A percentile compares a stretch with the other conserved stretches of the same genome.
phyloP scores from a whole-genome alignment of 257 asterid species.

The Ocimum tenuiflorum region DNA sequence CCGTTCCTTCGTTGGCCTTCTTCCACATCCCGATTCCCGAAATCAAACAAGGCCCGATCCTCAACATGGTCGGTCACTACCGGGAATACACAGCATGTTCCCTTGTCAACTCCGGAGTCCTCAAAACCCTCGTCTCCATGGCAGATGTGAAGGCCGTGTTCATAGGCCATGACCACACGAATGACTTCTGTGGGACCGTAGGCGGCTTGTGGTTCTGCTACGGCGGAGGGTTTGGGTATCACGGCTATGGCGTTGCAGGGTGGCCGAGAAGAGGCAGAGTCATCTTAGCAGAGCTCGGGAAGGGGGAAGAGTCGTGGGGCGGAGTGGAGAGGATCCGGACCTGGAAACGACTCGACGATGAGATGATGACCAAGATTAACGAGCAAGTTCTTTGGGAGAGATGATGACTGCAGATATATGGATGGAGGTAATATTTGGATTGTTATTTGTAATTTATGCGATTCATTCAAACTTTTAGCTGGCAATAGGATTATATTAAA shows the following conservation, averaged over 20 bases:
- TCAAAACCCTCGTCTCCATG: constrained; percentile 52
- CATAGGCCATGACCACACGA: constrained; percentile 86
- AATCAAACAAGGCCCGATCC: constrained; percentile 59
- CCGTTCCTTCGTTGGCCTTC: constrained; percentile 62
- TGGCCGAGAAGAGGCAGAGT: constrained; percentile 68
- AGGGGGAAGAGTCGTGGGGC: constrained; percentile 48
- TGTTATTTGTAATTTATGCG: too few relatives aligned
- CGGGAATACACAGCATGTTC: constrained; percentile 70
- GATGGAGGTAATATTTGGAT: not conserved
- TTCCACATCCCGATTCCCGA: constrained; percentile 98
- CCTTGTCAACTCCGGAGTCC: constrained; percentile 56
- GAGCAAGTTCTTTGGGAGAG: constrained; percentile 76
- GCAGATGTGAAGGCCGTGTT: constrained; percentile 83
- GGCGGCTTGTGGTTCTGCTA: constrained; percentile 83
- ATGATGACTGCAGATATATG: not conserved
- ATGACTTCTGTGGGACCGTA: constrained; percentile 75
- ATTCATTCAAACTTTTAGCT: too few relatives aligned
- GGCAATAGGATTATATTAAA: too few relatives aligned
- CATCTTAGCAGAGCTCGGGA: constrained; percentile 61
- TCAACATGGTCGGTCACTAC: constrained; percentile 48
- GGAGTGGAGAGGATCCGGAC: constrained; percentile 64
- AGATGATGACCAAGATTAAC: constrained; percentile 53
- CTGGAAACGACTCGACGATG: constrained; percentile 78
- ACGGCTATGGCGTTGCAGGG: constrained; percentile 85
- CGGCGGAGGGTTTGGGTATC: constrained; percentile 93